phyloP scores from a whole-genome alignment of 2,329 filamentous ascomycete species.

The Colletotrichum sp. region DNA sequence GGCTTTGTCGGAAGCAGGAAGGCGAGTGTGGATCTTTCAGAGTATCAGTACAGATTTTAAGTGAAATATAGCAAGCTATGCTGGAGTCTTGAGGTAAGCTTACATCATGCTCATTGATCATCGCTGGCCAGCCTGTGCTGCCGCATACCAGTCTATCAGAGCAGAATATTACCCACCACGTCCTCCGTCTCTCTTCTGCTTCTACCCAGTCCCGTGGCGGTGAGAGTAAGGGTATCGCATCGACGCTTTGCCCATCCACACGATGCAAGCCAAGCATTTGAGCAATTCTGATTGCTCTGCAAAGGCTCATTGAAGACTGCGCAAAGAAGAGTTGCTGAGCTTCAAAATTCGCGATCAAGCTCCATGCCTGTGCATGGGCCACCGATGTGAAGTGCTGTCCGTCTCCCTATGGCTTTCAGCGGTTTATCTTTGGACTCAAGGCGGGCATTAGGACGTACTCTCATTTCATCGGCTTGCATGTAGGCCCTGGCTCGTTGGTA shows the following conservation, averaged over 20 bases:
- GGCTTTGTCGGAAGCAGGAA: slow-evolving; percentile 67
- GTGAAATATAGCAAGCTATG: accelerated
- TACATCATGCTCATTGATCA: slow-evolving; percentile 67
- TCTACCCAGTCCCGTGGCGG: slow-evolving; percentile 72
- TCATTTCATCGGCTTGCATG: slow-evolving; percentile 25
- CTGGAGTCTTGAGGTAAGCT: background rate
- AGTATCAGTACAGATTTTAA: accelerated
- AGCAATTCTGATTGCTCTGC: slow-evolving; percentile 62
- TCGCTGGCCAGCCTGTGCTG: slow-evolving; percentile 73
- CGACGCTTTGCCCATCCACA: slow-evolving; percentile 61
- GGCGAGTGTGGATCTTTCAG: slow-evolving; percentile 57
- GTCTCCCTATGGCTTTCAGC: background rate
- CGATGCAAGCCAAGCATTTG: slow-evolving; percentile 74
- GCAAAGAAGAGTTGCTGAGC: slow-evolving; percentile 74
- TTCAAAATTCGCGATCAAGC: slow-evolving; percentile 65
- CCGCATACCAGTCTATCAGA: slow-evolving; percentile 71
- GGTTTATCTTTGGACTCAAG: background rate
- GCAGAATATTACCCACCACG: slow-evolving; percentile 71
- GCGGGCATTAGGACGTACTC: background rate
- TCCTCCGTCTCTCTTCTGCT: slow-evolving; percentile 68
- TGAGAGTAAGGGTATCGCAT: slow-evolving; percentile 69
- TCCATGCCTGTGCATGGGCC: slow-evolving; percentile 67
- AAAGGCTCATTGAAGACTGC: slow-evolving; percentile 69
- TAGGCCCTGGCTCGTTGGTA: slow-evolving; percentile 25
- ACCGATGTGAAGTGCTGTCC: slow-evolving; percentile 52